Evolutionary conservation across 1,284 basidiomycete species (phyloP).

Genomic region (Chondrostereum purpureum): DNA sequence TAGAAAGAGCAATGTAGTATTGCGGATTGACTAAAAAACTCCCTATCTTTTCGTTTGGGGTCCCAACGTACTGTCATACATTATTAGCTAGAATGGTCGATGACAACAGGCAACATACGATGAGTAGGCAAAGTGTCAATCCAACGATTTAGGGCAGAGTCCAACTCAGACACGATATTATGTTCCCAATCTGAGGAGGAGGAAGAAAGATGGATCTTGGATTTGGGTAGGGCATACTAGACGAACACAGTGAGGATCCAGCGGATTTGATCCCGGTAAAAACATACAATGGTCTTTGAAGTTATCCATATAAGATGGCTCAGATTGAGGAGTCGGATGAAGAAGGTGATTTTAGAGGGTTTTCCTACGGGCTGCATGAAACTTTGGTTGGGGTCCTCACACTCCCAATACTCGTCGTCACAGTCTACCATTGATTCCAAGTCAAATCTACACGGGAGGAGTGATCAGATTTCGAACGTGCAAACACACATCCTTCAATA

Average conservation of each 20-base stretch:
- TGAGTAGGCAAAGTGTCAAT: constrained; percentile 8
- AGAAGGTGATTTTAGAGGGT: constrained; percentile 7
- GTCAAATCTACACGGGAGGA: constrained; percentile 11
- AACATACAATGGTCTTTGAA: background rate
- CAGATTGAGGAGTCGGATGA: background rate
- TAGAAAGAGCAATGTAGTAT: constrained; percentile 41
- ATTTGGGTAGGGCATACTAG: background rate
- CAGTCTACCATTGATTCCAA: constrained; percentile 9
- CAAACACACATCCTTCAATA: no score
- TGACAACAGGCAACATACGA: constrained; percentile 4
- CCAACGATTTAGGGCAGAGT: constrained; percentile 10
- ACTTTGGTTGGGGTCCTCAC: constrained; percentile 5
- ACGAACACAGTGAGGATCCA: background rate
- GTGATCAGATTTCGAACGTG: no score
- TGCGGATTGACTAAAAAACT: constrained; percentile 41
- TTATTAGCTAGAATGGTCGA: background rate
- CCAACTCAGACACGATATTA: constrained; percentile 6
- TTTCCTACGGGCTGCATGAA: constrained; percentile 11
- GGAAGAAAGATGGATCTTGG: background rate
- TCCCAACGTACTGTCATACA: constrained; percentile 35
- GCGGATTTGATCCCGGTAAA: no score
- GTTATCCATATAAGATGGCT: background rate
- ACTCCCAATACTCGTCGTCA: constrained; percentile 12
- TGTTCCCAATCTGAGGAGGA: constrained; percentile 7
- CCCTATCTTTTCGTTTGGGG: constrained; percentile 28